Evolutionary conservation across 1,284 basidiomycete species (phyloP).

Genomic region (Caloboletus inedulis): DNA sequence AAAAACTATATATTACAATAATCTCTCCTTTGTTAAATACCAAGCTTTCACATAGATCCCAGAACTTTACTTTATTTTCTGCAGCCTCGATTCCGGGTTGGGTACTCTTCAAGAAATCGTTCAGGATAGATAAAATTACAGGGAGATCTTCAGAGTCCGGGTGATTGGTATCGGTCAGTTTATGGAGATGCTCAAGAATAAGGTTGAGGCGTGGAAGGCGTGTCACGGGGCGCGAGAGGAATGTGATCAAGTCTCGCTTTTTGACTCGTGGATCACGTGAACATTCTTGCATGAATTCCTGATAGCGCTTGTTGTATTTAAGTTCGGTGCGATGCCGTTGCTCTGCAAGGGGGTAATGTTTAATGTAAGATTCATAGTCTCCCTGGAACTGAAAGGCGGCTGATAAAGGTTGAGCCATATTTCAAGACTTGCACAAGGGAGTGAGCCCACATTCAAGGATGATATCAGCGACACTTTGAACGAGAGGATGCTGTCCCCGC

Average conservation of each 20-base stretch:
- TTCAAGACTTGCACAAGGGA: constrained; percentile 7
- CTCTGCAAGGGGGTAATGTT: constrained; percentile 80
- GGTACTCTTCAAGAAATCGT: constrained; percentile 68
- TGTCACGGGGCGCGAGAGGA: constrained; percentile 79
- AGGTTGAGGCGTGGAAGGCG: constrained; percentile 75
- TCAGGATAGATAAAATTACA: constrained; percentile 58
- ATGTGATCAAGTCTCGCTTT: constrained; percentile 76
- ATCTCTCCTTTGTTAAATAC: constrained; percentile 74
- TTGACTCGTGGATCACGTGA: constrained; percentile 63
- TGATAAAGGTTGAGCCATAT: constrained; percentile 24
- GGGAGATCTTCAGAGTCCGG: constrained; percentile 69
- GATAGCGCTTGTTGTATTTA: constrained; percentile 61
- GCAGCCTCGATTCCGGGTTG: constrained; percentile 83
- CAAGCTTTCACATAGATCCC: constrained; percentile 71
- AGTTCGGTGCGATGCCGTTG: constrained; percentile 73
- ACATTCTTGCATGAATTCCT: constrained; percentile 59
- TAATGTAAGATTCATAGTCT: constrained; percentile 75
- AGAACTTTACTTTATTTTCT: constrained; percentile 80
- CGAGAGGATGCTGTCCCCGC: constrained; percentile 73
- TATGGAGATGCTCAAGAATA: constrained; percentile 65
- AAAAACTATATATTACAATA: constrained; percentile 47
- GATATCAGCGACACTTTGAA: constrained; percentile 75
- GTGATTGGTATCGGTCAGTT: constrained; percentile 61
- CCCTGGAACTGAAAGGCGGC: constrained; percentile 49
- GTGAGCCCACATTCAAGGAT: constrained; percentile 59